phyloP scores from a whole-genome alignment of 1,284 basidiomycete species.

The Sporisorium exsertum region DNA sequence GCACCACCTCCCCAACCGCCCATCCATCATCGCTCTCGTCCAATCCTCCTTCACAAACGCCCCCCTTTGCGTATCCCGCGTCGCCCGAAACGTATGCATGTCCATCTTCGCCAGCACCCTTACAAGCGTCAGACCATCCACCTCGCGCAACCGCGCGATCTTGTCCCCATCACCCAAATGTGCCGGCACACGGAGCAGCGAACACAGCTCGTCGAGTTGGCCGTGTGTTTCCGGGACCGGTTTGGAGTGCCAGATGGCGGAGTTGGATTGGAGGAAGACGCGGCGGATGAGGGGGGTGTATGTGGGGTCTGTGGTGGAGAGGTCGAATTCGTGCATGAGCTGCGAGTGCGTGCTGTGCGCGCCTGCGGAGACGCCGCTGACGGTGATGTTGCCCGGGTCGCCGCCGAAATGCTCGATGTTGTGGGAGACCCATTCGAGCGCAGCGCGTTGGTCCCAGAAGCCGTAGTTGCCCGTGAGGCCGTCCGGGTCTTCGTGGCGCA shows the following conservation, averaged over 20 bases:
- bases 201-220: constrained; percentile 44
- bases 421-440: constrained; percentile 57
- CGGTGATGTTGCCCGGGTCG: constrained; percentile 61
- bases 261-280: constrained; percentile 46
- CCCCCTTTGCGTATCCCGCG: constrained; percentile 15
- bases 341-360: constrained; percentile 67
- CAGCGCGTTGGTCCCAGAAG: constrained; percentile 53
- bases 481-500: constrained; percentile 30
- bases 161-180: constrained; percentile 19
- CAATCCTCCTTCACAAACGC: constrained; percentile 46
- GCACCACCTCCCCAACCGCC: constrained; percentile 41
- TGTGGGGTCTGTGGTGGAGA: constrained; percentile 2
- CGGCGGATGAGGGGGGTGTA: constrained; percentile 45
- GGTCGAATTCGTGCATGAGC: constrained; percentile 63
- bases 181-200: constrained; percentile 14
- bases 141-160: constrained; percentile 26
- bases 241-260: constrained; percentile 47
- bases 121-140: constrained; percentile 27
- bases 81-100: constrained; percentile 53
- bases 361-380: constrained; percentile 67
- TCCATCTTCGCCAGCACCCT: constrained; percentile 26
- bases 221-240: constrained; percentile 25
- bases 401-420: constrained; percentile 65
- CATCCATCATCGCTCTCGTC: constrained; percentile 45
- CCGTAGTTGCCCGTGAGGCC: constrained; percentile 49